Conservation (phyloP, 129 eudicot genomes). For the Arctium lappa region DNA sequence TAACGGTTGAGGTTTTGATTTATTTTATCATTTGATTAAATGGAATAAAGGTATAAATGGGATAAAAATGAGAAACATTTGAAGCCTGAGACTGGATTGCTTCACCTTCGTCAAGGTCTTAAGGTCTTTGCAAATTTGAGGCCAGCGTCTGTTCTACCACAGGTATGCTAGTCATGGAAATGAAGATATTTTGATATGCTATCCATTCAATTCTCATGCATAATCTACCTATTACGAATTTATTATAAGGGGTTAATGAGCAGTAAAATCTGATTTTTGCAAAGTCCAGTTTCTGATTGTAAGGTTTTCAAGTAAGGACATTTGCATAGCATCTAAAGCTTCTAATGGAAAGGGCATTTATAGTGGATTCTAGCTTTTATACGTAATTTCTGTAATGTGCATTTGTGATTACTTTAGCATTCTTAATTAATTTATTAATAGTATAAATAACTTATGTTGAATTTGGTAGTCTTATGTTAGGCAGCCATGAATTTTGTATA, state of each 20-base stretch:
- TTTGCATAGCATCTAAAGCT: background rate
- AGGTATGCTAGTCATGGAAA: conserved; percentile 34
- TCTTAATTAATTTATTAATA: too few relatives aligned
- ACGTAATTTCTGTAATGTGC: background rate
- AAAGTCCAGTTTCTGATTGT: background rate
- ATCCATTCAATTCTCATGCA: background rate
- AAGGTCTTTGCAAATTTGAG: conserved; percentile 81
- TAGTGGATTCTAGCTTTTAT: too few relatives aligned
- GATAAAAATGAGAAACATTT: conserved; percentile 70
- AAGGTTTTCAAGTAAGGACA: background rate
- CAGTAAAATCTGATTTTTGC: background rate
- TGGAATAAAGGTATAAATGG: conserved; percentile 72
- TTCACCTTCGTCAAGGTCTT: conserved; percentile 85
- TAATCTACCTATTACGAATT: background rate
- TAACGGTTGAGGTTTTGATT: background rate
- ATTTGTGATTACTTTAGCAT: background rate
- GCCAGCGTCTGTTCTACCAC: conserved; percentile 88
- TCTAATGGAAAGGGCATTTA: background rate
- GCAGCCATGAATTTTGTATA: too few relatives aligned
- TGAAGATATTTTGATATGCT: background rate
- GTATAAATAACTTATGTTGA: background rate
- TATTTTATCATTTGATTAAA: conserved; percentile 1
- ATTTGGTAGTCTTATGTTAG: background rate
- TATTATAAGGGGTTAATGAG: background rate
- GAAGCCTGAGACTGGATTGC: conserved; percentile 90